Percentiles rank a stretch among this genome's conserved stretches.
These are phyloP conservation scores for Lotus japonicus DNA, from an alignment of 306 rosid species.

Conservation along the genomic window DNA sequence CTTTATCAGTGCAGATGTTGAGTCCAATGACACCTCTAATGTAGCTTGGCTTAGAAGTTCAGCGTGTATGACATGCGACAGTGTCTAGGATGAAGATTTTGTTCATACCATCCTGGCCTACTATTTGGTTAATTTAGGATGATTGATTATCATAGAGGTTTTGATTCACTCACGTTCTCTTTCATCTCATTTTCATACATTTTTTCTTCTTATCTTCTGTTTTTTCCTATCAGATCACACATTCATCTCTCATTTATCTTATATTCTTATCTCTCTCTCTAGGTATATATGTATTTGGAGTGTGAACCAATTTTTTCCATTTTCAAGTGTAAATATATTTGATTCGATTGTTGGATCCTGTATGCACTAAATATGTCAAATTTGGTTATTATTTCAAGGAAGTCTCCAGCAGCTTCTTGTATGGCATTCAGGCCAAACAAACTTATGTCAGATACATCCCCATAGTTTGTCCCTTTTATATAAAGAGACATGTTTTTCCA, in stretches of 20 bases:
- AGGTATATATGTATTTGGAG: too few relatives aligned
- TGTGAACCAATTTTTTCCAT: too few relatives aligned
- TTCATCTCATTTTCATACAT: too few relatives aligned
- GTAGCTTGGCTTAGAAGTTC: constrained; percentile 5
- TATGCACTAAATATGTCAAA: too few relatives aligned
- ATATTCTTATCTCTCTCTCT: too few relatives aligned
- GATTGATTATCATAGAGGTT: neutral
- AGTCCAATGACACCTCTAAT: neutral
- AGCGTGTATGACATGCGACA: neutral
- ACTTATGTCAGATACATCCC: too few relatives aligned
- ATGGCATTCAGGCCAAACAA: neutral
- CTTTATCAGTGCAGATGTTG: neutral
- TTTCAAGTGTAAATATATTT: constrained; percentile 18
- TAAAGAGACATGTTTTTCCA: too few relatives aligned
- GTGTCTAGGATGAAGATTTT: constrained; percentile 14
- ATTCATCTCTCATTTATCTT: too few relatives aligned
- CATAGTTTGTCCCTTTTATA: too few relatives aligned
- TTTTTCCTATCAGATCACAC: too few relatives aligned
- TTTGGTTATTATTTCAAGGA: neutral
- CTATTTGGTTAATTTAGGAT: constrained; percentile 6
- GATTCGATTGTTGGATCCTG: neutral
- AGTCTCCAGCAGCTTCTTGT: neutral
- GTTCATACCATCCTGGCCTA: neutral
- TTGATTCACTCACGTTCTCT: too few relatives aligned
- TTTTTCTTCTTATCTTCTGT: too few relatives aligned